Conservation (phyloP, 768 basidiomycete genomes). For the Suillus occidentalis region DNA sequence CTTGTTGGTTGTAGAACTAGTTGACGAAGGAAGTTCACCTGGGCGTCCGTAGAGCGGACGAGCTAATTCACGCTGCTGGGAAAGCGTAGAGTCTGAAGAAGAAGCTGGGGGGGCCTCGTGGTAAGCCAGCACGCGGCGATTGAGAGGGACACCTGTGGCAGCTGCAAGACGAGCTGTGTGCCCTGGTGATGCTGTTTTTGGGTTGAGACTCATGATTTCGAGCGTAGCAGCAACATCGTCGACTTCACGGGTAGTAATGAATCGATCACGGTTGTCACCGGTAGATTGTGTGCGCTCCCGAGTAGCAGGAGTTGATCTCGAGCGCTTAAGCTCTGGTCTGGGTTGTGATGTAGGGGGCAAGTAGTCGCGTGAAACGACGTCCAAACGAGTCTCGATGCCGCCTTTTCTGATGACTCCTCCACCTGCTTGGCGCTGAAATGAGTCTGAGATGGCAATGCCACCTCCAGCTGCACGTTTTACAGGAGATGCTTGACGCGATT, state of each 20-base stretch:
- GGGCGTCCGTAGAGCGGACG: slow-evolving; percentile 73
- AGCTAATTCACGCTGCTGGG: slow-evolving; percentile 75
- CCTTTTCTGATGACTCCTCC: slow-evolving; percentile 72
- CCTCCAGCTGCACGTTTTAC: slow-evolving; percentile 57
- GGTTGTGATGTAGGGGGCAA: slow-evolving; percentile 51
- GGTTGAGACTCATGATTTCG: slow-evolving; percentile 59
- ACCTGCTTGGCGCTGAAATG: slow-evolving; percentile 60
- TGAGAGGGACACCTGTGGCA: slow-evolving; percentile 74
- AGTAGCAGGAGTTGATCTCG: slow-evolving; percentile 70
- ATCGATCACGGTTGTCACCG: slow-evolving; percentile 58
- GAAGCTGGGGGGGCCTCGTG: slow-evolving; percentile 83
- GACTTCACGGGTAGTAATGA: slow-evolving; percentile 63
- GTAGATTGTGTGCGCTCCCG: slow-evolving; percentile 32
- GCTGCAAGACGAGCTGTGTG: slow-evolving; percentile 78
- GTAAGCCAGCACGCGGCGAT: slow-evolving; percentile 84
- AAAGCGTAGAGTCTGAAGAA: slow-evolving; percentile 72
- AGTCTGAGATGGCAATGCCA: slow-evolving; percentile 49
- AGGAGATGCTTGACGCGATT: slow-evolving; percentile 60
- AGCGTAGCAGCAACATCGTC: slow-evolving; percentile 62
- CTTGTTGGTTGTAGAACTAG: slow-evolving; percentile 63
- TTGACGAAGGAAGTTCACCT: slow-evolving; percentile 62
- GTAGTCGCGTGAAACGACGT: slow-evolving; percentile 78
- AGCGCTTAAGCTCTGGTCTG: slow-evolving; percentile 64
- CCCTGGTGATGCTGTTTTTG: slow-evolving; percentile 62
- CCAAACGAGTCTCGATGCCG: slow-evolving; percentile 72